Conservation (phyloP, 2,329 filamentous ascomycete genomes). For the Cryphonectria parasitica region DNA sequence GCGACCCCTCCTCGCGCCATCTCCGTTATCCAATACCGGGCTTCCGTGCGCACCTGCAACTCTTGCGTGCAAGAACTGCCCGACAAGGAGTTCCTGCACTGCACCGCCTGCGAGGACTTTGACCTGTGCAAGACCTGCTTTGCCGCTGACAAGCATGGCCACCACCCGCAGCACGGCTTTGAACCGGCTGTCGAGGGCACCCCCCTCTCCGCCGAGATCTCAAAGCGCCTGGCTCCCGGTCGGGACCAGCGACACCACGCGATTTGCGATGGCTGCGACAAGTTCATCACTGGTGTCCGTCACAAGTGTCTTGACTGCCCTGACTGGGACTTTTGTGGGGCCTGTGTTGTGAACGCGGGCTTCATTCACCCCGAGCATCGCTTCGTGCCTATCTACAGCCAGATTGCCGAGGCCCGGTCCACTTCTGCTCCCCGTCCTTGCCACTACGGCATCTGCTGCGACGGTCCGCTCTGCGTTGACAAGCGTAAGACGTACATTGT, state of each 20-base stretch:
- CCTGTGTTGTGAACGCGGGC: slow-evolving; percentile 70
- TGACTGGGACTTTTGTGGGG: slow-evolving; percentile 92
- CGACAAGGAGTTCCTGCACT: slow-evolving; percentile 83
- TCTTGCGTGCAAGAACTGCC: slow-evolving; percentile 69
- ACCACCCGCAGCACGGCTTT: slow-evolving; percentile 88
- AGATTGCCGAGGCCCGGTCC: slow-evolving; percentile 40
- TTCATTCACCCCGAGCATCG: slow-evolving; percentile 81
- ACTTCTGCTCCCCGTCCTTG: slow-evolving; percentile 52
- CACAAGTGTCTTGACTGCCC: slow-evolving; percentile 98
- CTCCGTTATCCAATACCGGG: background rate
- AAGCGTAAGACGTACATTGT: slow-evolving; percentile 70
- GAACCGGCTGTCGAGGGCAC: slow-evolving; percentile 67
- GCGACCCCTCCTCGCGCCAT: background rate
- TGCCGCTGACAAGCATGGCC: slow-evolving; percentile 75
- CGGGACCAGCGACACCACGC: slow-evolving; percentile 83
- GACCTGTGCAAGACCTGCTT: slow-evolving; percentile 90
- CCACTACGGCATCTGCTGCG: slow-evolving; percentile 90
- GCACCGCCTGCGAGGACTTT: slow-evolving; percentile 82
- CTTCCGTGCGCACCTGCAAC: slow-evolving; percentile 68
- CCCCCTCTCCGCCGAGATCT: slow-evolving; percentile 62
- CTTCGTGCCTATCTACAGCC: slow-evolving; percentile 85
- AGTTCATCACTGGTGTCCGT: slow-evolving; percentile 83
- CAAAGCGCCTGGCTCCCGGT: slow-evolving; percentile 74
- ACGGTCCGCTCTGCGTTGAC: slow-evolving; percentile 82
- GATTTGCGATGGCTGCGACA: slow-evolving; percentile 93